A percentile compares a stretch with the other conserved stretches of the same genome.
These are phyloP conservation scores for Fraxinus sp. DNA, from an alignment of 305 asterid genomes.

Conservation along the genomic window DNA sequence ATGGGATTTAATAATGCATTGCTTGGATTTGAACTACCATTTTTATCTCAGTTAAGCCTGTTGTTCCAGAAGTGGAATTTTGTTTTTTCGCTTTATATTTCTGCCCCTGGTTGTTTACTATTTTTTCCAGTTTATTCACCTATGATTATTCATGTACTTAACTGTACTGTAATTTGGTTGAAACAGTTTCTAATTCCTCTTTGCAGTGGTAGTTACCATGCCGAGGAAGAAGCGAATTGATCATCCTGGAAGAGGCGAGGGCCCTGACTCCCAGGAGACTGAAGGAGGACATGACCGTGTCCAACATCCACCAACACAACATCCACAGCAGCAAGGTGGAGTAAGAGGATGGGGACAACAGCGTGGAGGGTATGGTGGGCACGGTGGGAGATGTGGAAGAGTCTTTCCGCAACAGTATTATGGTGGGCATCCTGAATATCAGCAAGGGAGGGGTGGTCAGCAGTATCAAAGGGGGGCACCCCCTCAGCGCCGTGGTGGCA, in stretches of 20 bases:
- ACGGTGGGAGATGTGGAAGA: constrained; percentile 59
- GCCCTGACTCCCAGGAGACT: constrained; percentile 60
- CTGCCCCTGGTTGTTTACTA: not conserved
- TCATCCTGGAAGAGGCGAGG: constrained; percentile 51
- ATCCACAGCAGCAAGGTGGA: constrained; percentile 51
- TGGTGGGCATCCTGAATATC: constrained; percentile 59
- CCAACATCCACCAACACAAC: constrained; percentile 50
- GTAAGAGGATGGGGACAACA: constrained; percentile 52
- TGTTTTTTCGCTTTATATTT: not conserved
- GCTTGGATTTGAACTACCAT: not conserved
- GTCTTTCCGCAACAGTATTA: constrained; percentile 54
- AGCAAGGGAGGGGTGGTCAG: constrained; percentile 55
- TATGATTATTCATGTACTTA: not conserved
- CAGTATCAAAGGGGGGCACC: constrained; percentile 62
- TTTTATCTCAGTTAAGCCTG: not conserved
- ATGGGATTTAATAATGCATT: not conserved
- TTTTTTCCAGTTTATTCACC: not conserved
- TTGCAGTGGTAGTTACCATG: constrained; percentile 51
- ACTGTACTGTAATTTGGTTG: not conserved
- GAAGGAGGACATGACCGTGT: constrained; percentile 56
- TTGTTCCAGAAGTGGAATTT: not conserved
- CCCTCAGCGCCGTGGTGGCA: constrained; percentile 51
- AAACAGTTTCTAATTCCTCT: not conserved
- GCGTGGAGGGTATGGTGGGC: constrained; percentile 73
- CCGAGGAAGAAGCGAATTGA: constrained; percentile 73